A percentile compares a stretch with the other conserved stretches of the same genome.
Evolutionary conservation across 2,329 filamentous ascomycete species (phyloP).

Genomic region (Corinectria fuckeliana): DNA sequence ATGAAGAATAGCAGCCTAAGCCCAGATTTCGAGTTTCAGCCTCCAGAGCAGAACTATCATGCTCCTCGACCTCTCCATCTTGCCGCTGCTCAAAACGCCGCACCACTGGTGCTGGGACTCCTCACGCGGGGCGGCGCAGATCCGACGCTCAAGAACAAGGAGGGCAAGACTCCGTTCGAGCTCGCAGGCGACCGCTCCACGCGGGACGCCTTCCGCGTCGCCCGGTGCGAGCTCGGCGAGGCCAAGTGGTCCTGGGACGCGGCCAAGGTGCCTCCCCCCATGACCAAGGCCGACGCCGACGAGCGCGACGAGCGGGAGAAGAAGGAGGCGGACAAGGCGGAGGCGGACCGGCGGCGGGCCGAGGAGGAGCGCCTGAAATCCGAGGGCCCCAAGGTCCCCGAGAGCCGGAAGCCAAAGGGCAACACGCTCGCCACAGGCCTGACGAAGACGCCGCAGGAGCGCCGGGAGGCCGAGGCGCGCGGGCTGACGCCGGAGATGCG

Average conservation of each 20-base stretch:
- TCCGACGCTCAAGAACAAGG: constrained; percentile 71
- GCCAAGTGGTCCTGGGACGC: constrained; percentile 77
- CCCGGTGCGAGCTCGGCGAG: constrained; percentile 82
- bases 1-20: constrained; percentile 76
- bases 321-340: constrained; percentile 70
- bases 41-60: constrained; percentile 75
- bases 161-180: constrained; percentile 87
- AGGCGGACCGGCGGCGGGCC: constrained; percentile 71
- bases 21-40: constrained; percentile 77
- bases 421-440: constrained; percentile 60
- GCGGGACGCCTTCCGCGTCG: constrained; percentile 89
- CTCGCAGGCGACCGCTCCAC: constrained; percentile 85
- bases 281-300: constrained; percentile 76
- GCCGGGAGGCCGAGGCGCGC: constrained; percentile 80
- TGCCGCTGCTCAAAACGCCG: constrained; percentile 80
- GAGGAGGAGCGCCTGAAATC: constrained; percentile 76
- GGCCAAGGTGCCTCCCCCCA: constrained; percentile 72
- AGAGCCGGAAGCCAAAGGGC: constrained; percentile 56
- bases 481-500: constrained; percentile 89
- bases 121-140: constrained; percentile 77
- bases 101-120: constrained; percentile 78
- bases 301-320: constrained; percentile 73
- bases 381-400: constrained; percentile 66
- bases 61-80: constrained; percentile 85
- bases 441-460: constrained; percentile 79